These are phyloP conservation scores for Saturnispora hagleri DNA, from an alignment of 805 yeast species.

Conservation along the genomic window DNA sequence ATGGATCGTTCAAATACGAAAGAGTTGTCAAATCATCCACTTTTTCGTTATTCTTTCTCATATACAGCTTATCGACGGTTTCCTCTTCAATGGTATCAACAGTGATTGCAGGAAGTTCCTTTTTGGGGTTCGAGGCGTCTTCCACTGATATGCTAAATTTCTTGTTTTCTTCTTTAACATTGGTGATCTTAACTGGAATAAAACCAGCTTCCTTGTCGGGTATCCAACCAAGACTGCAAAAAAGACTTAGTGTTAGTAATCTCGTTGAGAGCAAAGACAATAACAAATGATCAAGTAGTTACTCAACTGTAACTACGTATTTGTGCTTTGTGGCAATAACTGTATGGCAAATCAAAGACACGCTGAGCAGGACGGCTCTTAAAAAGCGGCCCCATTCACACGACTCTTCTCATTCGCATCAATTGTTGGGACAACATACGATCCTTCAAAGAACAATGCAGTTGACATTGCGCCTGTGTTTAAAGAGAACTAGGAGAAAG, in stretches of 20 bases:
- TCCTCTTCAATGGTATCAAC: slow-evolving; percentile 41
- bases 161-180: slow-evolving; percentile 32
- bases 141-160: slow-evolving; percentile 43
- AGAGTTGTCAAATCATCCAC: slow-evolving; percentile 90
- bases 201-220: slow-evolving; percentile 69
- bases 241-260: slow-evolving; percentile 3
- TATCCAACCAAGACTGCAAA: slow-evolving; percentile 63
- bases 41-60: slow-evolving; percentile 88
- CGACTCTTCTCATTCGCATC: neutral
- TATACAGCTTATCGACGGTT: slow-evolving; percentile 57
- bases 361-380: neutral
- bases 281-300: neutral
- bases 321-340: neutral
- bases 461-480: slow-evolving; percentile 3
- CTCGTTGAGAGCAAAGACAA: slow-evolving; percentile 10
- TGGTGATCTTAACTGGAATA: slow-evolving; percentile 57
- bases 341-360: neutral
- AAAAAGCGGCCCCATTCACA: neutral
- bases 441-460: slow-evolving; percentile 8
- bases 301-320: neutral
- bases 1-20: slow-evolving; percentile 92
- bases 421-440: neutral
- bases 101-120: slow-evolving; percentile 35
- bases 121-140: slow-evolving; percentile 39
- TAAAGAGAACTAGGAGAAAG: neutral